A percentile compares a stretch with the other conserved stretches of the same genome.
Evolutionary conservation across 2,329 filamentous ascomycete genomes (phyloP).

Genomic region (Amphichorda felina): DNA sequence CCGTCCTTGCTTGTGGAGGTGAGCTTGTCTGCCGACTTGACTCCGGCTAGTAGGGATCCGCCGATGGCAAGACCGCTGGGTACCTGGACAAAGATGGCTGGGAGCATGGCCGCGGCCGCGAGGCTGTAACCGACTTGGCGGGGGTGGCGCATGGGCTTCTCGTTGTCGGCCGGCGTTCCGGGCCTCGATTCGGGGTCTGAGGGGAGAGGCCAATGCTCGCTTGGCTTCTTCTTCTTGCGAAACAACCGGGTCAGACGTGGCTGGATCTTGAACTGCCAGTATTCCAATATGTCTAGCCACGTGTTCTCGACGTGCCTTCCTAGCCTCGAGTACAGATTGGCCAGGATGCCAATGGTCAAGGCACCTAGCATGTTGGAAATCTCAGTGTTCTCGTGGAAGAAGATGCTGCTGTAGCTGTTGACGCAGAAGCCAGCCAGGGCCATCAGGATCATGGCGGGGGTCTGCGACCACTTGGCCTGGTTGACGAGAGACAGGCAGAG

Average conservation of each 20-base stretch:
- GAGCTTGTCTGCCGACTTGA: conserved; percentile 43
- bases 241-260: conserved; percentile 14
- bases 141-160: conserved; percentile 16
- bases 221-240: conserved; percentile 11
- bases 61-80: conserved; percentile 49
- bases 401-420: conserved; percentile 58
- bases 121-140: conserved; percentile 57
- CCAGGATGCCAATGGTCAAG: conserved; percentile 62
- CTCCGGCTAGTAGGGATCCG: conserved; percentile 45
- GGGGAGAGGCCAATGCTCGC: conserved; percentile 18
- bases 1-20: conserved; percentile 26
- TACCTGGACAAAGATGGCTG: conserved; percentile 69
- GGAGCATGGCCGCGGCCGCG: conserved; percentile 74
- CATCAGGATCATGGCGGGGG: conserved; percentile 65
- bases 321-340: conserved; percentile 67
- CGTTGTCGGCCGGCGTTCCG: conserved; percentile 7
- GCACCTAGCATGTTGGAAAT: conserved; percentile 70
- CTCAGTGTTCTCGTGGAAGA: conserved; percentile 59
- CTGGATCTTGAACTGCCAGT: conserved; percentile 36
- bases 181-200: conserved; percentile 21
- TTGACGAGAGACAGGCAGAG: conserved; percentile 68
- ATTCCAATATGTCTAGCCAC: conserved; percentile 32
- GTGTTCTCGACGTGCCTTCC: conserved; percentile 45
- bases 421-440: conserved; percentile 63
- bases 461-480: conserved; percentile 69